Conservation (phyloP, 345 rosid species). For the Eucalyptus marginata region DNA sequence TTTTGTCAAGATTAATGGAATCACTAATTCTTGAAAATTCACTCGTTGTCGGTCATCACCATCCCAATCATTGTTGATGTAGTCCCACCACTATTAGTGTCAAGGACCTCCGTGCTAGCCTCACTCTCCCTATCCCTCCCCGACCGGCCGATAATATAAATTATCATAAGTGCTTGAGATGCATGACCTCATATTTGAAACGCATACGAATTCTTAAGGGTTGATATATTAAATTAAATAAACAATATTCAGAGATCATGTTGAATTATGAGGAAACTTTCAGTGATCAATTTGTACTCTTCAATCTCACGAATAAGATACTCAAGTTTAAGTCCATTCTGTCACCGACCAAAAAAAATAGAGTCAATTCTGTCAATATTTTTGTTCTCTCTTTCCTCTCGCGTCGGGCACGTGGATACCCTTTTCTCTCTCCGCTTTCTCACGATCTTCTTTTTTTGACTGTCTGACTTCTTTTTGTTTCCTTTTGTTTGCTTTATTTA, state of each 20-base stretch:
- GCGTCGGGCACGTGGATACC: no score
- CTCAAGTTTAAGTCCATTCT: no score
- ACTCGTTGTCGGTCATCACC: not conserved
- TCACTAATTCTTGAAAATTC: not conserved
- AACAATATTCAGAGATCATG: not conserved
- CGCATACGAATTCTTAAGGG: rapidly evolving
- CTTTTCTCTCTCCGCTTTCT: no score
- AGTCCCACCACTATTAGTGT: not conserved
- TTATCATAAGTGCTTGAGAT: no score
- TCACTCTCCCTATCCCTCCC: not conserved
- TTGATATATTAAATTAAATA: not conserved
- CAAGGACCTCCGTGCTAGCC: not conserved
- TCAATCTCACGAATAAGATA: no score
- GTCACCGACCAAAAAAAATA: no score
- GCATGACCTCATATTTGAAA: not conserved
- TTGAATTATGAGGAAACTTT: not conserved
- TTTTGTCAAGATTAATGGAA: not conserved
- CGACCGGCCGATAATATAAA: not conserved
- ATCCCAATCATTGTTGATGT: not conserved
- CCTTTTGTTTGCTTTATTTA: no score
- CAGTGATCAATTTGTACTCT: no score
- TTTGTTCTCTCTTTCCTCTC: no score
- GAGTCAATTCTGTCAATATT: no score
- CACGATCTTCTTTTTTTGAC: no score
- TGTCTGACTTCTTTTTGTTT: no score